Evolutionary conservation across 2,329 filamentous ascomycete genomes (phyloP), one percentile per base, ranked within the genome.

Genomic region (Sporothrix brasiliensis): DNA sequence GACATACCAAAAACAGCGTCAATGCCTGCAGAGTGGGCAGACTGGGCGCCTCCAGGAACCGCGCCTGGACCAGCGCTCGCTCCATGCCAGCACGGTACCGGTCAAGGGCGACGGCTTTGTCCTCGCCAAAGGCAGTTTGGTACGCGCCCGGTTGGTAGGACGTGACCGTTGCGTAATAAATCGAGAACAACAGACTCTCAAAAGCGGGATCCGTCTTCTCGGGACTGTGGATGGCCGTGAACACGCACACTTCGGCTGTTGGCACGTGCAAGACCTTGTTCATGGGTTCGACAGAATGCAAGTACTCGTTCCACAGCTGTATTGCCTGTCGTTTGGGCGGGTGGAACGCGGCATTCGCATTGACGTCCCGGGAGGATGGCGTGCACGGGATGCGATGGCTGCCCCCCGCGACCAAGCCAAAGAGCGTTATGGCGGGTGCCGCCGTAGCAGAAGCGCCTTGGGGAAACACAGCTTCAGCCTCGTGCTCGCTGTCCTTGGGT

Each of bases 241-340:
- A 76, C 4, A 76, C 69, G 3, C 69, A 56, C 2, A 73, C 49
- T 67, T 76, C 71, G 9, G 67, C 52, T 6, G 74, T 75, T 2
- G 75, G 75, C 7, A 75, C 72, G 65, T 76, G 75, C 14, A 76
- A 13, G 4, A 74, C 16, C 44, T 75, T 75, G 73, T 73, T 72
- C 39, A 75, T 44, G 1, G 71, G 71, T 56, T 75, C 72, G n/a
- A 75, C 72, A 21, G 71, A 72, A 13, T 73, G 68, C 16, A 74
- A 44, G 39, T 71, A 76, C 41, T 58, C 47, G 14, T 73, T 66
- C 75, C 75, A 76, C 6, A 76, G 71, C 67, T 72, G 73, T 19
- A 73, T 52, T 0, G 72, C 71, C 21, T 74, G 72, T 11, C 44
- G 63, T 16, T 58, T 70, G 0, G 72, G n/a, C 19, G 75, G 75